phyloP scores from a whole-genome alignment of 2,329 filamentous ascomycete genomes.

The Talaromyces sp. region DNA sequence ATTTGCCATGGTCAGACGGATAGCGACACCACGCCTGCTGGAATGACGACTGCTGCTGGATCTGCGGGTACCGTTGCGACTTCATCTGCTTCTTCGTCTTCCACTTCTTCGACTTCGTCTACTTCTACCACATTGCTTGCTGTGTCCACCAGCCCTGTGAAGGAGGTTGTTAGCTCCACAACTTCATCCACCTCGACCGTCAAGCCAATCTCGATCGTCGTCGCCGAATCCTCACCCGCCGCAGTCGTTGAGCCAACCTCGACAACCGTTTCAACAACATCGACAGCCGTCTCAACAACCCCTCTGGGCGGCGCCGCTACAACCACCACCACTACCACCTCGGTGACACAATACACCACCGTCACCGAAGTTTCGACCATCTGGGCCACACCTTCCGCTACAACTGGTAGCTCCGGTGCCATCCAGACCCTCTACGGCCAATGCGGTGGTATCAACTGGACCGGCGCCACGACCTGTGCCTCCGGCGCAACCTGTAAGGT shows the following conservation, averaged over 20 bases:
- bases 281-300: neutral
- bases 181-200: neutral
- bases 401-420: neutral
- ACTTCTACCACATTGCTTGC: neutral
- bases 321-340: neutral
- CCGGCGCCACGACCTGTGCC: constrained; percentile 27
- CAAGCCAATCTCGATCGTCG: neutral
- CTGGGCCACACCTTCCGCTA: constrained; percentile 1
- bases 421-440: constrained; percentile 24
- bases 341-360: neutral
- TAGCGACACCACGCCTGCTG: constrained; percentile 18
- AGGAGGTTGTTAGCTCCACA: neutral
- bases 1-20: constrained; percentile 24
- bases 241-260: neutral
- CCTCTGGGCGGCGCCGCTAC: neutral
- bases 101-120: neutral
- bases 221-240: neutral
- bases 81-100: neutral
- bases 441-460: constrained; percentile 31
- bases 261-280: neutral
- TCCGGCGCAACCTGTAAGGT: constrained; percentile 28
- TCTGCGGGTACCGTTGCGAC: neutral
- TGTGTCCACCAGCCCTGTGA: neutral
- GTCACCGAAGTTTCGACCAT: constrained; percentile 7
- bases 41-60: neutral